Base-by-base conservation (phyloP, 179 eudicot species). In the Silene vulgaris region DNA sequence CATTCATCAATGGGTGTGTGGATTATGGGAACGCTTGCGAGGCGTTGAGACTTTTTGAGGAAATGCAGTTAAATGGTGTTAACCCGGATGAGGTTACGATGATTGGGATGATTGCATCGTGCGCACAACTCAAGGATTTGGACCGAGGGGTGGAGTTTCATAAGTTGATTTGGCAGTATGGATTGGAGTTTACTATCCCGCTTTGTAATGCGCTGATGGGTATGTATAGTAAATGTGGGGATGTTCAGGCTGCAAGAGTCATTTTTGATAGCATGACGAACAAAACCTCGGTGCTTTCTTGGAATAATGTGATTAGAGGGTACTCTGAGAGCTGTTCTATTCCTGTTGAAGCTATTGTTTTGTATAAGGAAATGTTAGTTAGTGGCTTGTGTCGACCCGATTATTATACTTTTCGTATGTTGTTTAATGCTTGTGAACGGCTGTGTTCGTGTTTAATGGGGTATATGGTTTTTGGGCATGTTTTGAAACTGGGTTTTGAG, bases 1-100 rank as follows among this genome's bases (percentile, higher is more conserved):
- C 96, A 37, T 85, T 95, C 90, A 87, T 95, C 12, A 86, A 89
- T 82, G 97, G 99, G 1, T 95, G 84, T 81, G 97, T 84, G 30
- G 83, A 80, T 78, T 76, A 87, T 76, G 94, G 94, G 76, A 75
- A 57, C 77, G 82, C 73, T 11, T 7, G 29, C 40, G 88, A 94
- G 52, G 92, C 97, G 0, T 74, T 94, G 80, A 37, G 48, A 26
- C 69, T 94, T 21, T 94, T 75, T 82, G 74, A 74, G 26, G 88
- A 87, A 28, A 92, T 92, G 97, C 72, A 65, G 84, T 76, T 12
- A 67, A 81, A 82, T 66, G 81, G 84, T 13, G 82, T 90, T 72
- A 65, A 61, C 75, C 91, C 96, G 1, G 97, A 92, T 75, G 93
- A 87, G 81, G 86, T 89, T 65, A 94, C 97, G 0, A 85, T 94